Evolutionary conservation across 2,329 filamentous ascomycete species (phyloP).

Genomic region (Arthrinium puccinioides): DNA sequence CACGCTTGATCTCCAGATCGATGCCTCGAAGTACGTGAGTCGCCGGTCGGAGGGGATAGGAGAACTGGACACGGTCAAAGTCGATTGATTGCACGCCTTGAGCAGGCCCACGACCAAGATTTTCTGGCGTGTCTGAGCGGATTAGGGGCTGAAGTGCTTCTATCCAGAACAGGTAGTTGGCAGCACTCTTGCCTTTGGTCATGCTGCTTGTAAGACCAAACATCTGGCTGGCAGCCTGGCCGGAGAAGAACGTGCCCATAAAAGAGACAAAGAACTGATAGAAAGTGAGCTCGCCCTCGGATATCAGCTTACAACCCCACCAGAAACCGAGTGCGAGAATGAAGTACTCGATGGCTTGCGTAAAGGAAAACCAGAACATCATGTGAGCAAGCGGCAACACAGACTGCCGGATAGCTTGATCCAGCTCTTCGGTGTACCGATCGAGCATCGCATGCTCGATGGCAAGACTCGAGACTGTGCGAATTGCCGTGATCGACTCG

Average conservation of each 20-base stretch:
- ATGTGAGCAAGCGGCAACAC: too few relatives aligned
- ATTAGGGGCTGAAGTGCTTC: conserved; percentile 32
- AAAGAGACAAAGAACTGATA: conserved; percentile 43
- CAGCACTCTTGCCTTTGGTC: conserved; percentile 40
- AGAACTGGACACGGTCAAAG: conserved; percentile 52
- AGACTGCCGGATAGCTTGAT: too few relatives aligned
- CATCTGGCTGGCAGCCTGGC: conserved; percentile 31
- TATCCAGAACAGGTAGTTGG: conserved; percentile 45
- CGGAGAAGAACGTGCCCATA: conserved; percentile 40
- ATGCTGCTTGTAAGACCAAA: conserved; percentile 40
- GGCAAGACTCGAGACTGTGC: conserved; percentile 62
- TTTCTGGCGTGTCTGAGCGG: conserved; percentile 29
- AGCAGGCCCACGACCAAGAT: conserved; percentile 25
- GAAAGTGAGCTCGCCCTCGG: conserved; percentile 27
- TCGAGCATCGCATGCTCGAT: conserved; percentile 8
- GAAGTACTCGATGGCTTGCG: conserved; percentile 22
- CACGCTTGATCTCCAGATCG: conserved; percentile 33
- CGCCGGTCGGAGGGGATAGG: conserved; percentile 46
- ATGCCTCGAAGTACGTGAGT: conserved; percentile 35
- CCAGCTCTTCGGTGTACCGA: conserved; percentile 58
- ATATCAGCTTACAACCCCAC: conserved; percentile 28
- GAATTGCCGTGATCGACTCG: background rate
- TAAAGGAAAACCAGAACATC: too few relatives aligned
- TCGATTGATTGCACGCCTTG: conserved; percentile 27
- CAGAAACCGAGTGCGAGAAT: conserved; percentile 28